Evolutionary conservation across 495 filamentous ascomycete genomes (phyloP).

Genomic region (Annulohypoxylon maeteangense): DNA sequence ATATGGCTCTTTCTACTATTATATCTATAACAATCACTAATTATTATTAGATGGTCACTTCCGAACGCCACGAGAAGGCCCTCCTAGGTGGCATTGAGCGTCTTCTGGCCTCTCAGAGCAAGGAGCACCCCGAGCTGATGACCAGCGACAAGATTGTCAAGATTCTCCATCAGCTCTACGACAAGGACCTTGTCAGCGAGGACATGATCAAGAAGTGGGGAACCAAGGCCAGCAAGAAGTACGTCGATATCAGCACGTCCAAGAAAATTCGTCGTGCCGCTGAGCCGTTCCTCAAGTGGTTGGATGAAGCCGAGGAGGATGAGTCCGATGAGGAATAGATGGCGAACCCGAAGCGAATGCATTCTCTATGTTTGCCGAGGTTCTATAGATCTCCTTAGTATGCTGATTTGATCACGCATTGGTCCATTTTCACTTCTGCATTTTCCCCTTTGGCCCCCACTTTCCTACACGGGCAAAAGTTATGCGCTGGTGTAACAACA

Average conservation of each 20-base stretch:
- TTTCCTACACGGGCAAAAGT: constrained; percentile 16
- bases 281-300: constrained; percentile 93
- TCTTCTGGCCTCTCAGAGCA: constrained; percentile 74
- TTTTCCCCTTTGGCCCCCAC: background rate
- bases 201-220: constrained; percentile 92
- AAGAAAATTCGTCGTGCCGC: constrained; percentile 97
- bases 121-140: constrained; percentile 81
- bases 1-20: background rate
- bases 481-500: constrained; percentile 1
- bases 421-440: constrained; percentile 1
- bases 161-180: constrained; percentile 87
- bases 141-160: constrained; percentile 73
- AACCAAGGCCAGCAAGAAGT: constrained; percentile 94
- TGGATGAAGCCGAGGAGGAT: constrained; percentile 89
- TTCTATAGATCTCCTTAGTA: constrained; percentile 17
- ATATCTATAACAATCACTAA: constrained; percentile 48
- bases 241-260: constrained; percentile 87
- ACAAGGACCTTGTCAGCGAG: constrained; percentile 87
- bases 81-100: constrained; percentile 97
- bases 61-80: constrained; percentile 94
- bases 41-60: constrained; percentile 73
- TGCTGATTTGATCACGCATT: constrained; percentile 12
- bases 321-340: constrained; percentile 74
- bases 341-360: background rate
- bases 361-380: background rate